Conservation (phyloP, 257 asterid genomes). For the Lithospermum erythrorhizon region DNA sequence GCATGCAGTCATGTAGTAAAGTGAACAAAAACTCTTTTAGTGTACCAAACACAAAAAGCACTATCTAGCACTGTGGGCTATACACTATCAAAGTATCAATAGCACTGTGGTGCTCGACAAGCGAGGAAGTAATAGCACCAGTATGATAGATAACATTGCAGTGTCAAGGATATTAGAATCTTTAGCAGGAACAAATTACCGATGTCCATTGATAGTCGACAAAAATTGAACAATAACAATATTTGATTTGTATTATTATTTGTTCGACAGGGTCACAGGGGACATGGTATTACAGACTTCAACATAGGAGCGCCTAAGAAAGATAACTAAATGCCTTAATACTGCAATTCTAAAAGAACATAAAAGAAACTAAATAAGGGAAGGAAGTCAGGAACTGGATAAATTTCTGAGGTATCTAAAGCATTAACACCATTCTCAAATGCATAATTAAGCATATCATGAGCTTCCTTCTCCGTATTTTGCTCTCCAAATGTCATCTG, state of each 20-base stretch:
- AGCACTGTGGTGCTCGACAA: no score
- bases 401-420: slow-evolving; percentile 74
- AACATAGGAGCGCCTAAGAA: no score
- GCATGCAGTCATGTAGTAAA: neutral
- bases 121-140: no score
- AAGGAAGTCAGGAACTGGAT: slow-evolving; percentile 26
- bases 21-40: neutral
- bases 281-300: no score
- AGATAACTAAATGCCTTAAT: neutral
- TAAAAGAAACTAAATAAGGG: neutral
- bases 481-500: slow-evolving; percentile 97
- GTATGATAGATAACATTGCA: no score
- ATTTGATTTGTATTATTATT: neutral
- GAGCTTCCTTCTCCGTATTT: slow-evolving; percentile 94
- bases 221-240: no score
- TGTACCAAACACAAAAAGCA: no score
- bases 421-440: slow-evolving; percentile 71
- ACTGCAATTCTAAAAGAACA: neutral
- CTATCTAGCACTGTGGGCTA: no score
- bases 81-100: no score
- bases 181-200: no score
- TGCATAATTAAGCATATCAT: slow-evolving; percentile 63
- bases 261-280: neutral
- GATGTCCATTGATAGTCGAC: no score
- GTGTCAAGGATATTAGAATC: no score